Evolutionary conservation across 257 asterid species (phyloP), one percentile per base, ranked within the genome.

Genomic region (Scutellaria baicalensis): DNA sequence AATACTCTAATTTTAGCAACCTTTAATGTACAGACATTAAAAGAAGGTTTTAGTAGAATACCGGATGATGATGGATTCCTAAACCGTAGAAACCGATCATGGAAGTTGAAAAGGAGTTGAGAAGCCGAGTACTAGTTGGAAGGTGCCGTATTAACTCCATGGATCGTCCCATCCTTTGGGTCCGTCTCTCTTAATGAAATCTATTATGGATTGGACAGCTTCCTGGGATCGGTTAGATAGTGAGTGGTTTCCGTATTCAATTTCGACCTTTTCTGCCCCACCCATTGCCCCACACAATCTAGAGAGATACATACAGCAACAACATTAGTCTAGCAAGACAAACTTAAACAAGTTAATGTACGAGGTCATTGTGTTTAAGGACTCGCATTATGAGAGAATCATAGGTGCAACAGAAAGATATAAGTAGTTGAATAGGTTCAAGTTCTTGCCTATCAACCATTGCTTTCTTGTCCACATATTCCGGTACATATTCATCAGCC

Each of bases 151-250:
- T 78, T 71, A 92, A 76, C 81, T 88, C 98, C 97, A 89, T 0
- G 96, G 98, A 59, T 92, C 98, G 14, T 92, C 97, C 96, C 98
- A 92, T 56, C 98, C 98, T 60, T 87, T 89, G 6, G 95, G 98
- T 8, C 95, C 96, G 50, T 88, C 98, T 82, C 96, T 82, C 67
- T 82, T 92, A 33, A 89, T 75, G 80, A 92, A 92, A 69, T 83
- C 87, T 20, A 85, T 78, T 40, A 92, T 92, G 66, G 88, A 83
- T 68, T 90, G 82, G 58, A 88, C 96, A 31, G 91, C 96, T 76
- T 92, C 96, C 70, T 77, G 80, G 0, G 70, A 81, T 84, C 96
- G 60, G 86, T 92, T 92, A 27, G 98, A 92, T 45, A 92, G 77
- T 36, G 98, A 82, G 80, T 92, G 96, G 81, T 76, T 85, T 38